phyloP scores from a whole-genome alignment of 1,284 basidiomycete species.

The Cryptococcus amylolentus region DNA sequence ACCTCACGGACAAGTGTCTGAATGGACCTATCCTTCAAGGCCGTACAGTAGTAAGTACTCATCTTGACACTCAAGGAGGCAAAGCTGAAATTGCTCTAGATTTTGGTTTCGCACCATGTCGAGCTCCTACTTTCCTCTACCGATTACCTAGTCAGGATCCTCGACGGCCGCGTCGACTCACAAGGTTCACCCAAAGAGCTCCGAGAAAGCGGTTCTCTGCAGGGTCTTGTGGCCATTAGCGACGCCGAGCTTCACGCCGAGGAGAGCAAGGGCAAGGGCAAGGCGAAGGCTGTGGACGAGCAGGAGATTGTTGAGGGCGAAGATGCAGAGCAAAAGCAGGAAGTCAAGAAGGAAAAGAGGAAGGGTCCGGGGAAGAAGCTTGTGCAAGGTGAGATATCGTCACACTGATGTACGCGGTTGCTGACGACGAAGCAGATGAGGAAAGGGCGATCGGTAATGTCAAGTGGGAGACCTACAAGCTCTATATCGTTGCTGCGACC shows the following conservation, averaged over 20 bases:
- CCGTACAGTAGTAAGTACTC: slow-evolving; percentile 58
- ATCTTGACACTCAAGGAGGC: neutral
- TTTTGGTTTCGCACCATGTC: slow-evolving; percentile 84
- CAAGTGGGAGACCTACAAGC: slow-evolving; percentile 73
- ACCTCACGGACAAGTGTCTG: slow-evolving; percentile 64
- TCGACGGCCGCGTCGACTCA: slow-evolving; percentile 59
- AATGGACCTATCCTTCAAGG: slow-evolving; percentile 61
- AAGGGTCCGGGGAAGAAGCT: slow-evolving; percentile 42
- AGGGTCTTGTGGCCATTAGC: slow-evolving; percentile 41
- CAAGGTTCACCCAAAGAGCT: slow-evolving; percentile 61
- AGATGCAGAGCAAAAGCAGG: slow-evolving; percentile 36
- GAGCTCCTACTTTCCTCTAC: slow-evolving; percentile 62
- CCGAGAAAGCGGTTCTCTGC: slow-evolving; percentile 55
- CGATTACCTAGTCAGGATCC: slow-evolving; percentile 64
- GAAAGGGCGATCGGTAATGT: slow-evolving; percentile 69
- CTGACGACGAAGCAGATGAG: slow-evolving; percentile 28
- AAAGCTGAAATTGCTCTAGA: slow-evolving; percentile 30
- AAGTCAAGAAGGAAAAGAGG: slow-evolving; percentile 38
- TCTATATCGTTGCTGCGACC: slow-evolving; percentile 59
- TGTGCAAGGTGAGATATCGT: slow-evolving; percentile 28
- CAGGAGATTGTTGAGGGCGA: slow-evolving; percentile 38
- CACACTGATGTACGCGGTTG: neutral
- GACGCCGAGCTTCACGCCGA: slow-evolving; percentile 54
- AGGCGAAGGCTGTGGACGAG: slow-evolving; percentile 51
- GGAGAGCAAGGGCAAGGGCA: slow-evolving; percentile 46